Conservation (phyloP, 345 rosid genomes). For the Brassica carinata region DNA sequence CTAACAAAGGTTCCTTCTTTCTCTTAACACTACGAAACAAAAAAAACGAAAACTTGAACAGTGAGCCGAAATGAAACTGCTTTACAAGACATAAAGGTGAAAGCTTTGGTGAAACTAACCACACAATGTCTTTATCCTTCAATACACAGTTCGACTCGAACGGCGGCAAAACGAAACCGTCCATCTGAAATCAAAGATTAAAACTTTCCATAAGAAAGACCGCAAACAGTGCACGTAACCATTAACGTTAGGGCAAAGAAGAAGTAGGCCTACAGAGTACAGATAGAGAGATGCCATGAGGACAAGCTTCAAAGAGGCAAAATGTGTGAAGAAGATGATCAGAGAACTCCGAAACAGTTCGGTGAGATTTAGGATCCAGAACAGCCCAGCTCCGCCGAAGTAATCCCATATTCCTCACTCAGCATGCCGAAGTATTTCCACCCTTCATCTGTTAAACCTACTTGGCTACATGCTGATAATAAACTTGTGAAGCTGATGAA, state of each 20-base stretch:
- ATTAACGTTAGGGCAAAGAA: not conserved
- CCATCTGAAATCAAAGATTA: constrained; percentile 64
- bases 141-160: constrained; percentile 75
- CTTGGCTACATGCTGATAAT: constrained; percentile 70
- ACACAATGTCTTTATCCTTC: constrained; percentile 74
- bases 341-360: constrained; percentile 70
- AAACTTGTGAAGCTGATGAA: constrained; percentile 59
- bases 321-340: constrained; percentile 54
- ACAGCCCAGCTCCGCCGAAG: constrained; percentile 68
- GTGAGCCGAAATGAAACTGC: not conserved
- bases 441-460: constrained; percentile 30
- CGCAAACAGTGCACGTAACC: constrained; percentile 12
- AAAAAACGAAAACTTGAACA: not conserved
- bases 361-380: constrained; percentile 61
- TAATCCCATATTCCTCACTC: constrained; percentile 54
- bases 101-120: constrained; percentile 50
- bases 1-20: constrained; percentile 46
- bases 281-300: constrained; percentile 70
- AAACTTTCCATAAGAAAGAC: not conserved
- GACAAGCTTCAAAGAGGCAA: constrained; percentile 63
- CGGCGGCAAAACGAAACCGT: constrained; percentile 82
- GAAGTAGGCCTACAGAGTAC: constrained; percentile 43
- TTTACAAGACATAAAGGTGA: not conserved
- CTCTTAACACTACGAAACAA: constrained; percentile 59
- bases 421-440: constrained; percentile 51